phyloP scores from a whole-genome alignment of 192 early-diverging fungal species.

The Coemansia sp. region DNA sequence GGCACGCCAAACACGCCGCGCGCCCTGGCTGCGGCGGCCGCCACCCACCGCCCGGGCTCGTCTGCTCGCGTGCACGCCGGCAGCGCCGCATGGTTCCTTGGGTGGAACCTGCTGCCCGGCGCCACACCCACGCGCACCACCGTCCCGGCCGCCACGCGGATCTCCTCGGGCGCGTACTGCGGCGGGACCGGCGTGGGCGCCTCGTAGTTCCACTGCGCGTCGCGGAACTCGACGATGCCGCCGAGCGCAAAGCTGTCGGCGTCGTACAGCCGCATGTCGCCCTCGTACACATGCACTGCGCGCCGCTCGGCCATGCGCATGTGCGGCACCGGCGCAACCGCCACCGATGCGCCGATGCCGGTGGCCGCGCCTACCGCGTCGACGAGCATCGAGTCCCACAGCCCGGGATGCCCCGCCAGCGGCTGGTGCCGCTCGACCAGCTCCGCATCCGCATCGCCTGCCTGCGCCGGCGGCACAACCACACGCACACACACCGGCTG shows the following conservation, averaged over 20 bases:
- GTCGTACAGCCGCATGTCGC: slow-evolving; percentile 15
- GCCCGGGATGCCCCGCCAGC: slow-evolving; percentile 6
- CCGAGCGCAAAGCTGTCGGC: slow-evolving; percentile 8
- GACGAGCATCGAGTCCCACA: slow-evolving; percentile 23
- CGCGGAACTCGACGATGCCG: slow-evolving; percentile 18
- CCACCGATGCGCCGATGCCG: slow-evolving; percentile 7
- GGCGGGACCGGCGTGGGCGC: slow-evolving; percentile 2
- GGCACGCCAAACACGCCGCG: slow-evolving; percentile 2
- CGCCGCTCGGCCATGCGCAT: slow-evolving; percentile 10
- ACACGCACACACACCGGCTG: slow-evolving; percentile 18
- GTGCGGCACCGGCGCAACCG: slow-evolving; percentile 7
- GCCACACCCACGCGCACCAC: slow-evolving; percentile 11
- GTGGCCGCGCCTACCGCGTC: slow-evolving; percentile 17
- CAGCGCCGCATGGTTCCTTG: slow-evolving; percentile 9
- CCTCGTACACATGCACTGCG: slow-evolving; percentile 26
- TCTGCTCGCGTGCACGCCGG: slow-evolving; percentile 17
- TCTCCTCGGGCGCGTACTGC: slow-evolving; percentile 8
- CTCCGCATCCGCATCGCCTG: neutral
- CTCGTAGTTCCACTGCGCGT: slow-evolving; percentile 26
- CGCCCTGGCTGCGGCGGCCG: neutral
- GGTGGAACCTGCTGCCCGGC: slow-evolving; percentile 8
- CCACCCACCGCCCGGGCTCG: slow-evolving; percentile 18
- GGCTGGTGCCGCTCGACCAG: slow-evolving; percentile 15
- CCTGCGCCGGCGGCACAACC: slow-evolving; percentile 4
- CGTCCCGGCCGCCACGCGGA: slow-evolving; percentile 1